These are phyloP conservation scores for Ilyonectria destructans DNA, from an alignment of 2,329 filamentous ascomycete genomes.

Conservation along the genomic window DNA sequence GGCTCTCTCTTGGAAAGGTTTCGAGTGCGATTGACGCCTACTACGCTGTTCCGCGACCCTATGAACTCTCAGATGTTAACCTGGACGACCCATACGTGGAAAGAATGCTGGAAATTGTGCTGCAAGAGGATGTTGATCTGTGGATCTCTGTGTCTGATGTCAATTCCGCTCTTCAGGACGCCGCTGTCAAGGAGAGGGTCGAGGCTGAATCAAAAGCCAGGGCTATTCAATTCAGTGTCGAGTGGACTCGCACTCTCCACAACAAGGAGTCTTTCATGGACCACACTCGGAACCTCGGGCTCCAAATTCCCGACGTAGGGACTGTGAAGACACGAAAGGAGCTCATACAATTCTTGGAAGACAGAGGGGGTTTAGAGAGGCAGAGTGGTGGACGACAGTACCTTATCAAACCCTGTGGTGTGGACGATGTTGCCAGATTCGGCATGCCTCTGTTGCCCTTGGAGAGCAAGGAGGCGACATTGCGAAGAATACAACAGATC, in stretches of 20 bases:
- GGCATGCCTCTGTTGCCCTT: constrained; percentile 78
- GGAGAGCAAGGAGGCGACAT: constrained; percentile 64
- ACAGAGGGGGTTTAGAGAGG: constrained; percentile 38
- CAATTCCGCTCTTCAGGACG: constrained; percentile 77
- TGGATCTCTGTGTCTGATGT: constrained; percentile 85
- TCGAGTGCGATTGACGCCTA: constrained; percentile 72
- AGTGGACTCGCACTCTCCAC: constrained; percentile 72
- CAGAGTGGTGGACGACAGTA: constrained; percentile 57
- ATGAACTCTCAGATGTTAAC: constrained; percentile 19
- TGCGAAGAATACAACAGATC: constrained; percentile 42
- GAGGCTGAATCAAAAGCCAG: constrained; percentile 72
- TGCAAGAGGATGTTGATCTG: constrained; percentile 74
- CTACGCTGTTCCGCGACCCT: constrained; percentile 60
- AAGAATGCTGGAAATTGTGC: constrained; percentile 72
- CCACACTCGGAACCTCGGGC: constrained; percentile 67
- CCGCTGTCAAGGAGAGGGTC: constrained; percentile 73
- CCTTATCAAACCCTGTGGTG: constrained; percentile 77
- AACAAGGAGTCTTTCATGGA: constrained; percentile 78
- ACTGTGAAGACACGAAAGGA: constrained; percentile 69
- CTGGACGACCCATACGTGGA: constrained; percentile 68
- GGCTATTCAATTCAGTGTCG: constrained; percentile 75
- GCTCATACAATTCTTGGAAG: constrained; percentile 67
- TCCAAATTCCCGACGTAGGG: constrained; percentile 69
- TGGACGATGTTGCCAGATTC: constrained; percentile 73
- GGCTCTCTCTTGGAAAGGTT: constrained; percentile 68